These are phyloP conservation scores for Aspergillus clavatus DNA, from an alignment of 2,329 filamentous ascomycete genomes.

Conservation along the genomic window DNA sequence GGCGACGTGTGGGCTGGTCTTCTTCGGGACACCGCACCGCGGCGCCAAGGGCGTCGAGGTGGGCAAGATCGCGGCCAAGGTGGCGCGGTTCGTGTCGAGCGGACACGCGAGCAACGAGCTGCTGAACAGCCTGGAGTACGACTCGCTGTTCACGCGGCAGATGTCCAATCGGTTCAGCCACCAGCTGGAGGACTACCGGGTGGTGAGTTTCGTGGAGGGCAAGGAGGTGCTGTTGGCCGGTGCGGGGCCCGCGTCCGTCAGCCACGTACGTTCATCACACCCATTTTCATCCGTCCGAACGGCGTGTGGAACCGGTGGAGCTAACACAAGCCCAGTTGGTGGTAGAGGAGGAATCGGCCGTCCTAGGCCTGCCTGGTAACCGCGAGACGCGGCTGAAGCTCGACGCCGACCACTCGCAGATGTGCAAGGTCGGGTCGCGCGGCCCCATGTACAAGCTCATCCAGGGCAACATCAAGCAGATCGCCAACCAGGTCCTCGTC, in stretches of 20 bases:
- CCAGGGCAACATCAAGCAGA: conserved; percentile 31
- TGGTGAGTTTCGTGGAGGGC: conserved; percentile 33
- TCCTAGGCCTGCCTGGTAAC: conserved; percentile 30
- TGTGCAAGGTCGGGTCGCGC: conserved; percentile 29
- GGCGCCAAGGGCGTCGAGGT: conserved; percentile 30
- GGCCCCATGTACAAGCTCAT: conserved; percentile 31
- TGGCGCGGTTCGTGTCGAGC: conserved; percentile 30
- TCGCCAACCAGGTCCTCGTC: conserved; percentile 27
- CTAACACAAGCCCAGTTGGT: conserved; percentile 20
- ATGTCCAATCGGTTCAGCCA: conserved; percentile 32
- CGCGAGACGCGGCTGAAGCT: conserved; percentile 34
- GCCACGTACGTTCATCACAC: conserved; percentile 23
- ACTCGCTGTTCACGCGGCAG: conserved; percentile 28
- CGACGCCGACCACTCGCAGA: conserved; percentile 33
- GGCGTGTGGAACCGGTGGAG: too few species aligned
- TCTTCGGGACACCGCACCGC: conserved; percentile 34
- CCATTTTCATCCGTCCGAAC: fast-evolving
- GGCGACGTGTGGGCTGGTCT: conserved; percentile 31
- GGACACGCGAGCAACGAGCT: conserved; percentile 30
- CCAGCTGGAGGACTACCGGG: conserved; percentile 32
- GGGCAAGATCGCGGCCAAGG: conserved; percentile 30
- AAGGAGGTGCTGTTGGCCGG: conserved; percentile 28
- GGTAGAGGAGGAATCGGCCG: conserved; percentile 34
- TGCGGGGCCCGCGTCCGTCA: conserved; percentile 26
- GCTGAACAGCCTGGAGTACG: conserved; percentile 26